Evolutionary conservation across 1,284 basidiomycete genomes (phyloP), one percentile per base, ranked within the genome.

Genomic region (Rhodotorula sp.): DNA sequence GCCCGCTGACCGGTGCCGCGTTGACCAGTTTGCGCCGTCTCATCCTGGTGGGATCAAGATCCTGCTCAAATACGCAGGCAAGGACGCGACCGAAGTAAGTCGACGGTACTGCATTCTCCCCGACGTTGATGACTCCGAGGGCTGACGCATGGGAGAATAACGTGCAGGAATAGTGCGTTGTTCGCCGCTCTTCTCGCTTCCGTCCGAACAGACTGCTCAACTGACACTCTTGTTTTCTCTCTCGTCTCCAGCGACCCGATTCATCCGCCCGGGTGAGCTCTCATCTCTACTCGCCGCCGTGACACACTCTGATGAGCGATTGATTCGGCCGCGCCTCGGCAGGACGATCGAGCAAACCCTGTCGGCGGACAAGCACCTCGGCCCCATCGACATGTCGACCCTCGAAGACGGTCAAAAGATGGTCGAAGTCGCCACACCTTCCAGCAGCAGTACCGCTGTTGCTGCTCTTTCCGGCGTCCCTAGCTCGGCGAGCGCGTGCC

Each of bases 11-110:
- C 38, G 38, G 38, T 21, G 16, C 34, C 34, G n/a, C 23, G 18
- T 10, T 5, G 0, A n/a, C 18, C 58, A 60, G 18, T 70, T 74
- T 31, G 57, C 63, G 6, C 55, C 54, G 8, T 34, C 38, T 1
- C 76, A 77, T 62, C 73, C 77, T 1, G 77, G 77, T 5, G 77
- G 77, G 10, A 57, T 50, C 45, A 69, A 65, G 55, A 71, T 77
- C 52, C 58, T 78, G 48, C 62, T 74, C 62, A 69, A 71, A 63
- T 75, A 76, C 49, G 77, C 74, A 0, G 77, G 77, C 3, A 71
- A 69, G 58, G 77, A 78, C 56, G 76, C 76, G 4, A 78, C 76
- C 5, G 77, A 72, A 47, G 68, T 55, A 14, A 31, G 54, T n/a
- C n/a, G n/a, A n/a, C n/a, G n/a, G n/a, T n/a, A n/a, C n/a, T n/a